Evolutionary conservation across 805 yeast genomes (phyloP).

Genomic region (Sugiyamaella floridensis): DNA sequence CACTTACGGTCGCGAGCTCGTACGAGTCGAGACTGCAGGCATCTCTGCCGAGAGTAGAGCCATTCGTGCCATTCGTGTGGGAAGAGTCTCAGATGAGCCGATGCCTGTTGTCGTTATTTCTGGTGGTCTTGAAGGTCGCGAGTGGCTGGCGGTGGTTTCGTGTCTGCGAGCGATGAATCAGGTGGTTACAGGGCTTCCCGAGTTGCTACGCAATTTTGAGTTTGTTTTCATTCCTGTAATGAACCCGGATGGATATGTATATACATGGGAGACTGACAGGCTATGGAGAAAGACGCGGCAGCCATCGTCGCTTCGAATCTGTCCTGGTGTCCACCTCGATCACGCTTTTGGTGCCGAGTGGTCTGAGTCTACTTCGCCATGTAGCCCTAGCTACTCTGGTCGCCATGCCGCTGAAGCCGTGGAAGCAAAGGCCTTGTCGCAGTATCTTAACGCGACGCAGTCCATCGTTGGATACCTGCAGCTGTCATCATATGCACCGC

Average conservation of each 20-base stretch:
- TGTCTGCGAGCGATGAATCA: slow-evolving; percentile 50
- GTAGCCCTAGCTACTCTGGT: slow-evolving; percentile 81
- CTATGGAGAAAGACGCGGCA: slow-evolving; percentile 89
- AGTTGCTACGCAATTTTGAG: slow-evolving; percentile 53
- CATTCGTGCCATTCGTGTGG: slow-evolving; percentile 57
- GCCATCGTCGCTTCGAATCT: slow-evolving; percentile 54
- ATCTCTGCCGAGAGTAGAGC: slow-evolving; percentile 68
- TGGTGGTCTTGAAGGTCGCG: slow-evolving; percentile 85
- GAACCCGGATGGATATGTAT: slow-evolving; percentile 87
- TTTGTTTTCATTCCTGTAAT: slow-evolving; percentile 74
- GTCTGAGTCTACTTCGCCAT: slow-evolving; percentile 34
- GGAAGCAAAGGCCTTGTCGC: slow-evolving; percentile 37
- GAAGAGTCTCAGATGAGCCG: slow-evolving; percentile 28
- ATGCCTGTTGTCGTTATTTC: slow-evolving; percentile 64
- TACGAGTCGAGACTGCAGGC: slow-evolving; percentile 64
- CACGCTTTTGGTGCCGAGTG: slow-evolving; percentile 72
- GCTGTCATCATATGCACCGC: slow-evolving; percentile 80
- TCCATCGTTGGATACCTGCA: slow-evolving; percentile 62
- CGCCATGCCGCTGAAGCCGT: slow-evolving; percentile 60
- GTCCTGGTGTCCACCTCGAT: slow-evolving; percentile 82
- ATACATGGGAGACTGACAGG: slow-evolving; percentile 73
- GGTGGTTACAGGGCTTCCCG: slow-evolving; percentile 31
- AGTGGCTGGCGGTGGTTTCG: slow-evolving; percentile 76
- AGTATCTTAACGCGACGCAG: slow-evolving; percentile 20
- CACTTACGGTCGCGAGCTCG: slow-evolving; percentile 54